phyloP scores from a whole-genome alignment of 257 asterid genomes.

The Scutellaria barbata region DNA sequence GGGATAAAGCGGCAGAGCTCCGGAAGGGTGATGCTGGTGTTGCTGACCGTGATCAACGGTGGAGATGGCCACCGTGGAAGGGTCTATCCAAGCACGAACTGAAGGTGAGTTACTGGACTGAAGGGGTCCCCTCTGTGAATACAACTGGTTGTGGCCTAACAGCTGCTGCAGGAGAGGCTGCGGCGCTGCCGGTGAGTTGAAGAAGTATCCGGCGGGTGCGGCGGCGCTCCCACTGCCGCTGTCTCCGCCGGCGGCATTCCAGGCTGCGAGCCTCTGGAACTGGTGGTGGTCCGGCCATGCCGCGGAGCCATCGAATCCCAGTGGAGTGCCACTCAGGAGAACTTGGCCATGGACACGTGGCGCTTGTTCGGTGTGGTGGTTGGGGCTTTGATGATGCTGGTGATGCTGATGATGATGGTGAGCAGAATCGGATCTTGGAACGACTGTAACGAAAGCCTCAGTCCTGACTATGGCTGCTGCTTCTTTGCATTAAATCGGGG shows the following conservation, averaged over 20 bases:
- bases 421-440: slow-evolving; percentile 74
- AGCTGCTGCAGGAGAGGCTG: slow-evolving; percentile 69
- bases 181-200: slow-evolving; percentile 59
- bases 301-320: slow-evolving; percentile 58
- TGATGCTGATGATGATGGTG: slow-evolving; percentile 61
- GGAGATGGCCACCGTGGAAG: slow-evolving; percentile 51
- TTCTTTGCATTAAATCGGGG: slow-evolving; percentile 60
- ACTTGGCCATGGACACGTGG: slow-evolving; percentile 39
- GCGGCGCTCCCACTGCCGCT: slow-evolving; percentile 39
- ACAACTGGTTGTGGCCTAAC: slow-evolving; percentile 66
- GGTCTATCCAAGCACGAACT: slow-evolving; percentile 96
- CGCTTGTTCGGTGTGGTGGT: slow-evolving; percentile 46
- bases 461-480: slow-evolving; percentile 56
- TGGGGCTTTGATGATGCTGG: slow-evolving; percentile 45
- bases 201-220: slow-evolving; percentile 49
- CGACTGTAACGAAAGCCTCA: slow-evolving; percentile 92
- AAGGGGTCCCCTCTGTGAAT: slow-evolving; percentile 99
- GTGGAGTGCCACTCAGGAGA: slow-evolving; percentile 58
- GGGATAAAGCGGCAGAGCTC: slow-evolving; percentile 66
- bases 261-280: slow-evolving; percentile 58
- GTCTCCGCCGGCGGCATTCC: slow-evolving; percentile 63
- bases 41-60: slow-evolving; percentile 57
- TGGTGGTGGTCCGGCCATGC: slow-evolving; percentile 73
- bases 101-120: slow-evolving; percentile 99
- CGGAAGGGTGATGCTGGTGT: slow-evolving; percentile 47